Base-by-base conservation (phyloP, 805 yeast species). In the Zygoascus flipseniorum region DNA sequence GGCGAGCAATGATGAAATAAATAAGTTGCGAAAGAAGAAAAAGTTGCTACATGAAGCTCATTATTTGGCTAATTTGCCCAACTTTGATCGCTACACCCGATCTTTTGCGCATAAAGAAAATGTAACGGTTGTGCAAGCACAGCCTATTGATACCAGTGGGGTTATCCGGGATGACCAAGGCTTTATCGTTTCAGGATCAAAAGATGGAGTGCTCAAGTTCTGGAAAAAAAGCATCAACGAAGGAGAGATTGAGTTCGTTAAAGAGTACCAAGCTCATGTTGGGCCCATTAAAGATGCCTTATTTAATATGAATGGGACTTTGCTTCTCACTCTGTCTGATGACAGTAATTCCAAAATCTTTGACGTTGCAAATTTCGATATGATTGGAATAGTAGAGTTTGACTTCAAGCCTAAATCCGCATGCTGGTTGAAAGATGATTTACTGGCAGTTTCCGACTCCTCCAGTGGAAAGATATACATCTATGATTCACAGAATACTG, bases 151-250 rank as follows among this genome's bases (percentile, higher is more conserved):
- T 28, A 28, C 46, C 45, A 31, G 31, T 53, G 62, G 23, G 39
- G 39, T 35, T 35, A 13, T n/a, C 4, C 4, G 39, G 8, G 13
- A 11, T 35, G 39, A 35, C 4, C 56, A 58, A n/a, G 60, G 57
- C 23, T 57, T 67, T 32, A 47, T 70, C 3, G 62, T 62, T 2
- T 65, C 72, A 0, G 62, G 65, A 2, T 67, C 71, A 6, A 49
- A 32, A 16, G 74, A 70, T 48, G 74, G 74, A 2, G 51, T 55
- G n/a, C 52, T 70, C 46, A 70, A 70, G 54, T 65, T 70, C 50
- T 70, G 74, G 74, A 58, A 54, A 23, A 61, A 60, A 43, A 46
- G 42, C 11, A 52, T 48, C 4, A 54, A 31, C 18, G 52, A 47
- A 13, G 60, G 58, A 9, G 56, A 59, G n/a, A 51, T 69, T 13